Evolutionary conservation across 192 early-diverging fungal species (phyloP).

Genomic region (Coemansia furcata): DNA sequence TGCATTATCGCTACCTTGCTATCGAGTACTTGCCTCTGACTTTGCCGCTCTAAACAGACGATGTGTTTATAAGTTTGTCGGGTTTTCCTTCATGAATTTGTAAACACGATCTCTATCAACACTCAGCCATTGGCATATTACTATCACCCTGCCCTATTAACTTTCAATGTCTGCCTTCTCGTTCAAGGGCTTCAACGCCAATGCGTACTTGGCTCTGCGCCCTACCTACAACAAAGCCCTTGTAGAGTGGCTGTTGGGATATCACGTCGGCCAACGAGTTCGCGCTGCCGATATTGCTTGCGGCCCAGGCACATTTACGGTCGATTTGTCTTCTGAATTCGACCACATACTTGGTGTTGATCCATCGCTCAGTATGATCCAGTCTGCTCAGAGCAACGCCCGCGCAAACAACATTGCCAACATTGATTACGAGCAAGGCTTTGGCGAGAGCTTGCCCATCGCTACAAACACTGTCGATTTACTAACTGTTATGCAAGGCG

Average conservation of each 20-base stretch:
- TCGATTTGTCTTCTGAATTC: constrained; percentile 14
- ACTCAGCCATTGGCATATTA: background rate
- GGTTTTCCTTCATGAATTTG: background rate
- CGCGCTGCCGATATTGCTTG: constrained; percentile 28
- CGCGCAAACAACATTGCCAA: constrained; percentile 4
- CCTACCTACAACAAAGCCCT: constrained; percentile 20
- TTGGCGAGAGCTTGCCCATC: constrained; percentile 24
- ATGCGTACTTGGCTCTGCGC: constrained; percentile 26
- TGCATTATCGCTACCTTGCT: background rate
- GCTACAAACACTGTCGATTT: constrained; percentile 25
- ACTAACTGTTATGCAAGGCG: constrained; percentile 39
- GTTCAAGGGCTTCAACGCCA: constrained; percentile 28
- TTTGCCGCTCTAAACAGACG: background rate
- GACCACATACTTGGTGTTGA: constrained; percentile 25
- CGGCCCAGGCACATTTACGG: constrained; percentile 34
- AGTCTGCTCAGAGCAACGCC: constrained; percentile 15
- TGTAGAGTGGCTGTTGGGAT: constrained; percentile 16
- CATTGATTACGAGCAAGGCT: constrained; percentile 20
- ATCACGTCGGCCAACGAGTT: constrained; percentile 16
- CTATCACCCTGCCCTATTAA: background rate
- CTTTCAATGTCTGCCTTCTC: constrained; percentile 32
- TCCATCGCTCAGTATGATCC: constrained; percentile 28
- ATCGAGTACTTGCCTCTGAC: background rate
- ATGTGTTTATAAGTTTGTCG: background rate
- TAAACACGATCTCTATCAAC: background rate